Conservation (phyloP, 1,139 yeast species). For the Yamadazyma aaseri region DNA sequence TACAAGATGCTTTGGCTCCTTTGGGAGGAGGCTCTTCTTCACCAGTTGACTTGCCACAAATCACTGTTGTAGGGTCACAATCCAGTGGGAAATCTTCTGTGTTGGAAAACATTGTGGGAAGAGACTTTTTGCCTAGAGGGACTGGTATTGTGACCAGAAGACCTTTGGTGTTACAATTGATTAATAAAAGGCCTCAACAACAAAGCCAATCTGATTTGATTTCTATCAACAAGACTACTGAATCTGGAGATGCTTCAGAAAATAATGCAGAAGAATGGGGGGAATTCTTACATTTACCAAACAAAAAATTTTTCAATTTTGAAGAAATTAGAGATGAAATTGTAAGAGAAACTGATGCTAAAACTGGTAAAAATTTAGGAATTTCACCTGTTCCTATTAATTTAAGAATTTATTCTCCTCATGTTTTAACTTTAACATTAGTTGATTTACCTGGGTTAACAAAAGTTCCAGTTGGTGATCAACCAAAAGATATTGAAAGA, state of each 20-base stretch:
- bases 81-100: constrained; percentile 94
- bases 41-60: constrained; percentile 91
- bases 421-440: constrained; percentile 89
- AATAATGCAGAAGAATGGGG: constrained; percentile 97
- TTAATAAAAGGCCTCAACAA: constrained; percentile 56
- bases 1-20: constrained; percentile 93
- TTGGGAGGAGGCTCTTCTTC: constrained; percentile 83
- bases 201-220: constrained; percentile 25
- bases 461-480: constrained; percentile 99
- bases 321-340: constrained; percentile 91
- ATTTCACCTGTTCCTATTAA: constrained; percentile 92
- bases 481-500: constrained; percentile 94
- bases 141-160: constrained; percentile 95
- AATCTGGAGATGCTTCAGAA: constrained; percentile 53
- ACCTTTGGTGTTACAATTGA: constrained; percentile 80
- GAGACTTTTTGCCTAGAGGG: constrained; percentile 94
- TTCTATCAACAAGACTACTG: constrained; percentile 34
- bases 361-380: constrained; percentile 90
- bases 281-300: constrained; percentile 91
- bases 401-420: constrained; percentile 91
- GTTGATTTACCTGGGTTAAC: constrained; percentile 98
- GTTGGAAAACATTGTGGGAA: constrained; percentile 88
- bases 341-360: constrained; percentile 89
- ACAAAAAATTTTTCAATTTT: constrained; percentile 82
- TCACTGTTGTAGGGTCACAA: constrained; percentile 95